Percentiles rank a stretch among this genome's conserved stretches.
These are phyloP conservation scores for Cymodocea nodosa DNA, from an alignment of 116 monocot species.

Conservation along the genomic window DNA sequence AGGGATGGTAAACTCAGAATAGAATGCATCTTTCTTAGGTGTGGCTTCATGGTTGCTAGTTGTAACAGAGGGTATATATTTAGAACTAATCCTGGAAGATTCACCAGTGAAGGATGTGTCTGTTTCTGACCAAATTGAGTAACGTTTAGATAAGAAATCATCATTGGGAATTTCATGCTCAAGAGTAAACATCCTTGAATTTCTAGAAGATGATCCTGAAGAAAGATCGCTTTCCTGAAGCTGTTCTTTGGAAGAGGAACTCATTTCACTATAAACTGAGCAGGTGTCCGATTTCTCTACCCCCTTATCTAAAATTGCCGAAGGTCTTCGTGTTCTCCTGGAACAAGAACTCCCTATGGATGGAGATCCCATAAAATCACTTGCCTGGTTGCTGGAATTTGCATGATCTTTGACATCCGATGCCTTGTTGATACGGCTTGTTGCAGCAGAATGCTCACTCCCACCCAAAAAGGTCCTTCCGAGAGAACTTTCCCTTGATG, in stretches of 20 bases:
- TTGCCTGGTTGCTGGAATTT: background rate
- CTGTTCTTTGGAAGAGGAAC: background rate
- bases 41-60: background rate
- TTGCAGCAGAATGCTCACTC: background rate
- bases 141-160: background rate
- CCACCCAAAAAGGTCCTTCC: background rate
- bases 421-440: background rate
- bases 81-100: background rate
- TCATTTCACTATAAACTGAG: background rate
- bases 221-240: background rate
- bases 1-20: background rate
- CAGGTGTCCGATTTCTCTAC: background rate
- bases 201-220: background rate
- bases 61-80: background rate
- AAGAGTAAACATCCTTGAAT: background rate
- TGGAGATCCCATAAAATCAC: background rate
- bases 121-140: constrained; percentile 1
- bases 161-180: background rate
- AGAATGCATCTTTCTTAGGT: background rate
- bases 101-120: background rate
- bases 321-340: background rate
- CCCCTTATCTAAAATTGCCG: background rate
- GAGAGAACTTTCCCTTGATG: no score
- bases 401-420: background rate
- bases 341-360: background rate